phyloP scores from a whole-genome alignment of 805 yeast species.

The Monosporozyma siamensis region DNA sequence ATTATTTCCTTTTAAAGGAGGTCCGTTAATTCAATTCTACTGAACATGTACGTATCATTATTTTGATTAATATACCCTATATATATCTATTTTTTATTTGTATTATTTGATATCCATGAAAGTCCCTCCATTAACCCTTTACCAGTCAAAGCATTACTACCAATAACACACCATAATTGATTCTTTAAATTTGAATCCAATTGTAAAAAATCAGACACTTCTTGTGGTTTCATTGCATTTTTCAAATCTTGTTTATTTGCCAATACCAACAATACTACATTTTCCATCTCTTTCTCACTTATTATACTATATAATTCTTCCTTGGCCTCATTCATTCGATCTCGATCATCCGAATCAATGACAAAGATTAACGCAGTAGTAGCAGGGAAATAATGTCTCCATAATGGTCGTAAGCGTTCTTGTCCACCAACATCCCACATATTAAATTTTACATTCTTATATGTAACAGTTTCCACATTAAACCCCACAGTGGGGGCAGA shows the following conservation, averaged over 20 bases:
- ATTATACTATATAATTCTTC: conserved; percentile 69
- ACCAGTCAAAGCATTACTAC: conserved; percentile 82
- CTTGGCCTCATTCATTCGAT: conserved; percentile 67
- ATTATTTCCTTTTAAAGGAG: no score
- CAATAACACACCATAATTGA: conserved; percentile 86
- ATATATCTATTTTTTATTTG: conserved; percentile 9
- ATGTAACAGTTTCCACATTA: conserved; percentile 80
- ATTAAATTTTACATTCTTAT: conserved; percentile 72
- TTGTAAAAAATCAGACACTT: conserved; percentile 63
- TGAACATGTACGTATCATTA: no score
- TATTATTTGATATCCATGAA: conserved; percentile 72
- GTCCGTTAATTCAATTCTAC: no score
- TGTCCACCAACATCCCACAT: conserved; percentile 98
- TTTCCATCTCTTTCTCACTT: conserved; percentile 73
- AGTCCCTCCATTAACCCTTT: conserved; percentile 83
- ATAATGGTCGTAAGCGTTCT: conserved; percentile 79
- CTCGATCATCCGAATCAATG: conserved; percentile 69
- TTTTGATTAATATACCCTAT: no score
- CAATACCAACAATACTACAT: conserved; percentile 69
- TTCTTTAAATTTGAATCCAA: conserved; percentile 47
- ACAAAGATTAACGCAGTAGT: conserved; percentile 88
- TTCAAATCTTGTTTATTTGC: conserved; percentile 83
- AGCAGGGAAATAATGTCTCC: conserved; percentile 94
- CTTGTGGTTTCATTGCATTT: conserved; percentile 66
- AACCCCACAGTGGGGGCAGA: conserved; percentile 93